Evolutionary conservation across 768 basidiomycete species (phyloP), one percentile per base, ranked within the genome.

Genomic region (Trametes meyenii): DNA sequence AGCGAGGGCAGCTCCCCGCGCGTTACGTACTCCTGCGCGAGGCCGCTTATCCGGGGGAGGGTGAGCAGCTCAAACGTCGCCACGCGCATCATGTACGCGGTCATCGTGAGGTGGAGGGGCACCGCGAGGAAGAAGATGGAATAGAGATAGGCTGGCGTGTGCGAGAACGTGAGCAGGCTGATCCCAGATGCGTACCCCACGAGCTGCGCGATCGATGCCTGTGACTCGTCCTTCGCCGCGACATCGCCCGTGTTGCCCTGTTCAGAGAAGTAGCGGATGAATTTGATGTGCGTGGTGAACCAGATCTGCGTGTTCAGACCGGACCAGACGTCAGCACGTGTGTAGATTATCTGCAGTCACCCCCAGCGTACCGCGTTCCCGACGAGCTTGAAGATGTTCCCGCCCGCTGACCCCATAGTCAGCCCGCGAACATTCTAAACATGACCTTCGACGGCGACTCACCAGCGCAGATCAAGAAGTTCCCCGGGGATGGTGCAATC

Each of bases 271-370:
- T 67, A 69, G 50, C 69, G 71, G 21, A 72, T 58, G 52, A 68
- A 72, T 50, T 72, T 70, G 67, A 72, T 72, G 49, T 72, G 71
- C 3, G 69, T 70, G 17, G 71, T 72, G 50, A 67, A 68, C 71
- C 71, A 72, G 11, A 70, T 65, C 71, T 72, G 23, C n/a, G 21
- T 11, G 19, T 17, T 19, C 35, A 39, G 24, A 10, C 26, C 35
- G 26, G 24, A 10, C 26, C 13, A 42, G 19, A 58, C 24, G 16
- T 43, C 3, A 6, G 21, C 21, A 23, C 45, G 45, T 19, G n/a
- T 19, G 54, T 33, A 33, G 29, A 33, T 33, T 33, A 33, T 33
- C 38, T 26, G 13, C 10, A 16, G 26, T 26, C 13, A 50, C 13
- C 1, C 10, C 24, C 21, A 12, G 66, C 69, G 17, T 57, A 72